A percentile compares a stretch with the other conserved stretches of the same genome.
phyloP scores from a whole-genome alignment of 179 eudicot species.

The Heliamphora pulchella region DNA sequence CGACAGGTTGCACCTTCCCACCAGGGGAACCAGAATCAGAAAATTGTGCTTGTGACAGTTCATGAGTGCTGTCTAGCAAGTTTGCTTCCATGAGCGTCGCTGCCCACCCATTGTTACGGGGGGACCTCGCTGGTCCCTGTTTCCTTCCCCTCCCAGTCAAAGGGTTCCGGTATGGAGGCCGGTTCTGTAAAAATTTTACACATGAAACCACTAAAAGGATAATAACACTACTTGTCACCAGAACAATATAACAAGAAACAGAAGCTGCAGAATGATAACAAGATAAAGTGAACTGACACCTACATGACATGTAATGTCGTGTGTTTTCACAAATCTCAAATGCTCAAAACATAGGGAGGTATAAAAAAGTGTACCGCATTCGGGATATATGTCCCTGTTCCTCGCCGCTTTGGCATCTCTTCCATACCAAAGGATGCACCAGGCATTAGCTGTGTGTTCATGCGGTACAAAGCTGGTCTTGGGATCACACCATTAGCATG shows the following conservation, averaged over 20 bases:
- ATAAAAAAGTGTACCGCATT: slow-evolving; percentile 36
- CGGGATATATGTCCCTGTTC: slow-evolving; percentile 72
- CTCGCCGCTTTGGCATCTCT: slow-evolving; percentile 49
- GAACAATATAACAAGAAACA: neutral
- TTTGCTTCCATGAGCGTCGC: slow-evolving; percentile 25
- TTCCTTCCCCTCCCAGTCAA: slow-evolving; percentile 35
- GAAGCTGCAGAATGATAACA: neutral
- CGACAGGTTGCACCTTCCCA: slow-evolving; percentile 28
- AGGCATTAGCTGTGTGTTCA: slow-evolving; percentile 29
- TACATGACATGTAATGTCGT: too few relatives aligned
- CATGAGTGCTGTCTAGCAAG: slow-evolving; percentile 20
- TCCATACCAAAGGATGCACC: slow-evolving; percentile 35
- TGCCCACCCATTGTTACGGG: slow-evolving; percentile 37
- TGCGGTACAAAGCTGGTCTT: slow-evolving; percentile 31
- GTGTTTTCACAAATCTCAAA: neutral
- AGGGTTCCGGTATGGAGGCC: slow-evolving; percentile 36
- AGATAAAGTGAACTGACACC: neutral
- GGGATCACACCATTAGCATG: slow-evolving; percentile 35
- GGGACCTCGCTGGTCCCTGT: slow-evolving; percentile 41
- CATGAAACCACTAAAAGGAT: neutral
- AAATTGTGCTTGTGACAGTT: slow-evolving; percentile 22
- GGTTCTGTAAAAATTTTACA: slow-evolving; percentile 34
- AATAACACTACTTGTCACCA: neutral
- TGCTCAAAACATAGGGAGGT: neutral
- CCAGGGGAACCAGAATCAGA: slow-evolving; percentile 34